Conservation (phyloP, 1,139 yeast genomes). For the Saccharomyces hybrid region DNA sequence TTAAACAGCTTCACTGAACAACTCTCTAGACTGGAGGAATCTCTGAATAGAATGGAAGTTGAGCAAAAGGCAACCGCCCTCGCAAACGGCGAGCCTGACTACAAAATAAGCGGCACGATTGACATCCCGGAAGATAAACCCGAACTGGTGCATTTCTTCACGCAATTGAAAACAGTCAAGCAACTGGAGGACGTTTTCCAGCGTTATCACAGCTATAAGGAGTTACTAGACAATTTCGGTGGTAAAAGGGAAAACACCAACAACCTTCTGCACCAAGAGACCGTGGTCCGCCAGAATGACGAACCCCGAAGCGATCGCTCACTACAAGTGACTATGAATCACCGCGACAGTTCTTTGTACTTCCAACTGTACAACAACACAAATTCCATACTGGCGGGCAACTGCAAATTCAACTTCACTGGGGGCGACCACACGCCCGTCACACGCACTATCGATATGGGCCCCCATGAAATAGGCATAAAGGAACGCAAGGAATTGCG, state of each 20-base stretch:
- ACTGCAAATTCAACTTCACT: constrained; percentile 11
- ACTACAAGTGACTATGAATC: neutral
- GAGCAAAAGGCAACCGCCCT: neutral
- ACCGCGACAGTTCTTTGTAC: constrained; percentile 13
- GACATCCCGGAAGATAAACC: neutral
- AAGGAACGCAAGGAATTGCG: neutral
- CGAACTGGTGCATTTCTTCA: neutral
- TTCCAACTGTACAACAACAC: constrained; percentile 15
- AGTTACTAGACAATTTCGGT: constrained; percentile 1
- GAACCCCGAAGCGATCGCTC: neutral
- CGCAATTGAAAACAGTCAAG: neutral
- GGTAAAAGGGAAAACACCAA: neutral
- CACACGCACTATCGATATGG: constrained; percentile 5
- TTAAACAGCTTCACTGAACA: neutral
- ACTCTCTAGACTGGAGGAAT: neutral
- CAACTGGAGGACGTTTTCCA: neutral
- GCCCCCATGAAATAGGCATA: constrained; percentile 8
- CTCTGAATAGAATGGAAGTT: neutral
- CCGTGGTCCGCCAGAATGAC: neutral
- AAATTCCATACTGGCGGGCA: constrained; percentile 10
- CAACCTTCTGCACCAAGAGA: neutral
- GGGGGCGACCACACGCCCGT: constrained; percentile 5
- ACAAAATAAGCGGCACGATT: neutral
- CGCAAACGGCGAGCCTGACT: neutral
- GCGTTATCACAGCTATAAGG: constrained; percentile 4